These are phyloP conservation scores for Pseudopithomyces chartarum DNA, from an alignment of 2,329 filamentous ascomycete genomes.

Conservation along the genomic window DNA sequence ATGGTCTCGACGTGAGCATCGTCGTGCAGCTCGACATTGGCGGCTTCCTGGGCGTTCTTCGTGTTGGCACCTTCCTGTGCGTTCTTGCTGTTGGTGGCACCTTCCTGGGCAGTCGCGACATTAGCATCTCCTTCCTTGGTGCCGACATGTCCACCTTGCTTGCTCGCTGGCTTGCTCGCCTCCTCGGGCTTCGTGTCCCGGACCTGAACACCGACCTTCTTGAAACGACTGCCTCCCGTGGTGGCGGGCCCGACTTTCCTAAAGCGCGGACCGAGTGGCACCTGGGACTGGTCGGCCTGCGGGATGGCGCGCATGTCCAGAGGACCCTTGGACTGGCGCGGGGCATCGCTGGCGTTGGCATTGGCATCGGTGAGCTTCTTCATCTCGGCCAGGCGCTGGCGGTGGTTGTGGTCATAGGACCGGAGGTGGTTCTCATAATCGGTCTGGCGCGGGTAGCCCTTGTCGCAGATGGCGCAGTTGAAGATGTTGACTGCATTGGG, in stretches of 20 bases:
- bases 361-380: conserved; percentile 60
- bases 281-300: conserved; percentile 23
- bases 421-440: conserved; percentile 94
- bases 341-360: conserved; percentile 29
- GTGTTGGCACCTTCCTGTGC: conserved; percentile 34
- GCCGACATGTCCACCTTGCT: too few species aligned
- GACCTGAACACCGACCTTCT: conserved; percentile 68
- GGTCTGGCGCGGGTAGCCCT: conserved; percentile 93
- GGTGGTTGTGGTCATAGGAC: conserved; percentile 92
- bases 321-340: conserved; percentile 18
- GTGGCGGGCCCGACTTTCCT: conserved; percentile 32
- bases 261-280: conserved; percentile 27
- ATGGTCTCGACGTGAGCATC: conserved; percentile 12
- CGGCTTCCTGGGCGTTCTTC: neutral
- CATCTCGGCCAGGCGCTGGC: conserved; percentile 77
- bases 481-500: conserved; percentile 45
- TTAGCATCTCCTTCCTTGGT: too few species aligned
- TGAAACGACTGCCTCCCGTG: conserved; percentile 56
- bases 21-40: neutral
- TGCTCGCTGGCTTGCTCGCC: conserved; percentile 24
- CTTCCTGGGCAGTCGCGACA: too few species aligned
- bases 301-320: conserved; percentile 33
- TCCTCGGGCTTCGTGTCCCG: conserved; percentile 12
- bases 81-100: too few species aligned
- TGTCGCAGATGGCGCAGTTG: conserved; percentile 74